phyloP scores from a whole-genome alignment of 2,329 filamentous ascomycete genomes.

The Claviceps sp. region DNA sequence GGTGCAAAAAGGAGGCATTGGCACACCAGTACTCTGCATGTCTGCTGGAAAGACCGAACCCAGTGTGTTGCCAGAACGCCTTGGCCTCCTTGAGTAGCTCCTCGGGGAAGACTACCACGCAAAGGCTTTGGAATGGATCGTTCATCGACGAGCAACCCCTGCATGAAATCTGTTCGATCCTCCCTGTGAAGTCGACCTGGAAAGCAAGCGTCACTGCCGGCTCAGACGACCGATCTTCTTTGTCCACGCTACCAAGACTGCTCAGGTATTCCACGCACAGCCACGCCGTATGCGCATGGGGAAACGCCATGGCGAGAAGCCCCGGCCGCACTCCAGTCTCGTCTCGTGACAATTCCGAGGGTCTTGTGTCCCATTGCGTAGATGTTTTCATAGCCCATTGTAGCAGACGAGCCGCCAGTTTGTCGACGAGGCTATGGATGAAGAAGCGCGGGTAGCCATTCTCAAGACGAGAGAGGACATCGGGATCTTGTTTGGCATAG shows the following conservation, averaged over 20 bases:
- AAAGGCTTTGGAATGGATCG: constrained; percentile 6
- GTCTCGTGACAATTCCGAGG: neutral
- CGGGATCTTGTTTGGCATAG: constrained; percentile 13
- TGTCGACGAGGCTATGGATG: constrained; percentile 11
- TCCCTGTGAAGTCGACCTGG: neutral
- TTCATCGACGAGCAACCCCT: neutral
- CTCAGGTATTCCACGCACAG: constrained; percentile 11
- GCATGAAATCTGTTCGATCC: neutral
- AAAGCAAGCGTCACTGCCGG: neutral
- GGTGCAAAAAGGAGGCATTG: constrained; percentile 10
- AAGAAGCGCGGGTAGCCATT: constrained; percentile 18
- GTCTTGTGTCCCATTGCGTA: neutral
- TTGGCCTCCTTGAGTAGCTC: constrained; percentile 11
- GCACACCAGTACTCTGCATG: constrained; percentile 14
- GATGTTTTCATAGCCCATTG: constrained; percentile 5
- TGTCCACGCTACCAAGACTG: constrained; percentile 3
- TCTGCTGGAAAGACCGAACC: constrained; percentile 17
- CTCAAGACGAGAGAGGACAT: constrained; percentile 11
- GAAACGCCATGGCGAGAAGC: constrained; percentile 7
- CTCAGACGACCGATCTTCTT: neutral
- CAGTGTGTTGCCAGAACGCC: constrained; percentile 18
- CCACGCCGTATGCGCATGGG: constrained; percentile 1
- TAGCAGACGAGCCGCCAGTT: constrained; percentile 11
- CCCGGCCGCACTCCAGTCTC: neutral
- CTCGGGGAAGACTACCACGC: constrained; percentile 7